phyloP scores from a whole-genome alignment of 176 grass and related monocot species.

The Zea luxurians region DNA sequence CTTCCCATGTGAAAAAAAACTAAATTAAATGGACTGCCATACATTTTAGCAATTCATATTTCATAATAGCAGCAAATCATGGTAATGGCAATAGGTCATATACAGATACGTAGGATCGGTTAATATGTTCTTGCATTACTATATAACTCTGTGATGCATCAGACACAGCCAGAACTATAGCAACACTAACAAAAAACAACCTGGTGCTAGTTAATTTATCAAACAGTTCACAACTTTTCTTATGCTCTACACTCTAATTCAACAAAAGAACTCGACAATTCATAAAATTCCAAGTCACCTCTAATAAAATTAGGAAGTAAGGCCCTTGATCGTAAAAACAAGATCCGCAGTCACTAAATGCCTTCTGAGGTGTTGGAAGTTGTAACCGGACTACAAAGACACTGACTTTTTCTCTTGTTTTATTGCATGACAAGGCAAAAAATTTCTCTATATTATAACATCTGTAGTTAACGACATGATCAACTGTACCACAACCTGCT shows the following conservation, averaged over 20 bases:
- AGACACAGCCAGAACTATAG: neutral
- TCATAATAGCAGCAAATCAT: neutral
- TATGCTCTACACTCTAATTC: neutral
- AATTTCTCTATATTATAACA: neutral
- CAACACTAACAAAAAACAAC: neutral
- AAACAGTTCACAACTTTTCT: neutral
- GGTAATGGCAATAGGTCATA: neutral
- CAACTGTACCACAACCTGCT: neutral
- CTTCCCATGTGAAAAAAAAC: neutral
- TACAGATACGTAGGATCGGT: neutral
- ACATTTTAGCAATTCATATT: constrained; percentile 24
- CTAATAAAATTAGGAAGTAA: neutral
- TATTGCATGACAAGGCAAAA: neutral
- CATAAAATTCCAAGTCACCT: constrained; percentile 3
- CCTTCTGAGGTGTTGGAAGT: neutral
- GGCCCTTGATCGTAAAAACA: neutral
- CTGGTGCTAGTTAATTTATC: no score
- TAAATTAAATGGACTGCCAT: neutral
- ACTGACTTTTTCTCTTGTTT: constrained; percentile 10
- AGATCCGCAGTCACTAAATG: neutral
- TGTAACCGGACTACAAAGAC: neutral
- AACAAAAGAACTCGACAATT: neutral
- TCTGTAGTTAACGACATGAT: neutral
- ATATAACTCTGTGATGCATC: constrained; percentile 21
- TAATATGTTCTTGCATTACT: neutral